Evolutionary conservation across 1,284 basidiomycete genomes (phyloP).

Genomic region (Trametes versicolor): DNA sequence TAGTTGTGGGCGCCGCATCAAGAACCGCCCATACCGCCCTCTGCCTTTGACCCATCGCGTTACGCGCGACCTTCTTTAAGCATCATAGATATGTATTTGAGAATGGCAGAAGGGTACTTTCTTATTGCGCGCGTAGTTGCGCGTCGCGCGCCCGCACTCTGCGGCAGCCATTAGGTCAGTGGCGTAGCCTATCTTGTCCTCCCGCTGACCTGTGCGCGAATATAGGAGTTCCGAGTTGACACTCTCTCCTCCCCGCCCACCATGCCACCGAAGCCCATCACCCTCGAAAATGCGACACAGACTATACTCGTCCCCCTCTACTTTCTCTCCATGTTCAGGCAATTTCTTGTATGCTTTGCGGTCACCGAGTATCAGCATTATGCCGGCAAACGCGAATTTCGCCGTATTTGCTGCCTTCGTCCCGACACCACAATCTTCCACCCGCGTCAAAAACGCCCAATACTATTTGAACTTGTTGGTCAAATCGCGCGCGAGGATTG

Average conservation of each 20-base stretch:
- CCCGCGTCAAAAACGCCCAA: not conserved
- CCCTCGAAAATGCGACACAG: not conserved
- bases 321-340: not conserved
- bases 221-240: too few relatives aligned
- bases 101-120: too few relatives aligned
- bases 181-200: not conserved
- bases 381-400: not conserved
- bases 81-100: too few relatives aligned
- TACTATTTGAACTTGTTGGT: not conserved
- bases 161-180: not conserved
- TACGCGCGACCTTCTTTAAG: too few relatives aligned
- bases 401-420: not conserved
- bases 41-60: too few relatives aligned
- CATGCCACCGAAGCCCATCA: not conserved
- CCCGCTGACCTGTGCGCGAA: too few relatives aligned
- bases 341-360: not conserved
- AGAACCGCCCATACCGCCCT: too few relatives aligned
- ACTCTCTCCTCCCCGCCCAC: not conserved
- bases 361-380: not conserved
- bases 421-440: not conserved
- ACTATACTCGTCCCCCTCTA: not conserved
- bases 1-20: too few relatives aligned
- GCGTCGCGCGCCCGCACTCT: too few relatives aligned
- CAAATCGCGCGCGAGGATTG: not conserved
- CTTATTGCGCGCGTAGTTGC: too few relatives aligned